phyloP scores from a whole-genome alignment of 192 early-diverging fungal genomes.

The Linderina pennispora region DNA sequence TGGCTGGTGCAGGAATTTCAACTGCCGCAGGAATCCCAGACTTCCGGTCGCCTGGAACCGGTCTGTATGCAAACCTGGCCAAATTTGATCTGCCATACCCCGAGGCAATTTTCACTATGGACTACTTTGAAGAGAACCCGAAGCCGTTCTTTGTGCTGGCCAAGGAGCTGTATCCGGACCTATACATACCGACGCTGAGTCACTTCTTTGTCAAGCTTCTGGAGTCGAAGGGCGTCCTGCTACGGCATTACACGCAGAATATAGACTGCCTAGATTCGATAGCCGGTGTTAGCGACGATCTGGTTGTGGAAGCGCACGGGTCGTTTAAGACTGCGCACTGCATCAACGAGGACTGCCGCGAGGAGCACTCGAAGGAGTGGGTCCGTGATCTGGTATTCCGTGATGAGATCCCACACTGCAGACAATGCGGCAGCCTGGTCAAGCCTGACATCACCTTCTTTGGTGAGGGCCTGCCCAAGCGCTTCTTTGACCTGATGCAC shows the following conservation, averaged over 20 bases:
- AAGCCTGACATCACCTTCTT: conserved; percentile 98
- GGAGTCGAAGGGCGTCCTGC: conserved; percentile 60
- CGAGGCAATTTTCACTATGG: conserved; percentile 92
- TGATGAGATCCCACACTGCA: conserved; percentile 65
- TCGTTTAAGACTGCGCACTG: conserved; percentile 82
- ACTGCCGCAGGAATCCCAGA: conserved; percentile 77
- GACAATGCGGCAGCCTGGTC: conserved; percentile 58
- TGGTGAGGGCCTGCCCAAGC: conserved; percentile 77
- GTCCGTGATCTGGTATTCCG: conserved; percentile 49
- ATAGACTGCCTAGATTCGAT: conserved; percentile 92
- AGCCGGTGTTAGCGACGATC: conserved; percentile 63
- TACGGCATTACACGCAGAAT: conserved; percentile 92
- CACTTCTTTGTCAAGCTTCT: conserved; percentile 87
- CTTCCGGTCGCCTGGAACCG: conserved; percentile 87
- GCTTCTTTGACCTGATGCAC: conserved; percentile 56
- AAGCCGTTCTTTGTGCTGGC: conserved; percentile 86
- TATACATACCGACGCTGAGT: conserved; percentile 67
- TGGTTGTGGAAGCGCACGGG: conserved; percentile 91
- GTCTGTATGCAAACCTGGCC: conserved; percentile 86
- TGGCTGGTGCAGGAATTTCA: conserved; percentile 91
- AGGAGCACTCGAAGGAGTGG: conserved; percentile 36
- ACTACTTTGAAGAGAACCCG: conserved; percentile 79
- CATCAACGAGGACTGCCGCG: conserved; percentile 40
- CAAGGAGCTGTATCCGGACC: conserved; percentile 85
- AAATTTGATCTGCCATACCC: conserved; percentile 88